Evolutionary conservation across 2,329 filamentous ascomycete species (phyloP), one percentile per base, ranked within the genome.

Genomic region (Phaeomoniella chlamydospora): DNA sequence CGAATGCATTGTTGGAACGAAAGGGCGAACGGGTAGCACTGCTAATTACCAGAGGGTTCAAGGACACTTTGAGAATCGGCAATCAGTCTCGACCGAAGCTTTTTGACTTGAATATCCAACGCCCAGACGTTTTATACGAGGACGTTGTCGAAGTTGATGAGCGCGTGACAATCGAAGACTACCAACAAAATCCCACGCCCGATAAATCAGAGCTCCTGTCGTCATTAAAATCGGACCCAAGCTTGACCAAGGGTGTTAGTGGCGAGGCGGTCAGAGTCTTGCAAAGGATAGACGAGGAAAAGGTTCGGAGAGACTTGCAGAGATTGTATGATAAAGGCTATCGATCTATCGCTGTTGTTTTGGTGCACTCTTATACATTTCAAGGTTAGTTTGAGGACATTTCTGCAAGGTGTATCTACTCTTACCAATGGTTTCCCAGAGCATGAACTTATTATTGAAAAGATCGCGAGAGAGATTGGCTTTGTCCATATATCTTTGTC

Each of bases 311-410:
- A 14, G 72, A 82, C 46, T 58, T 87, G 22, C 65, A 83, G 53
- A 65, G 66, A 26, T 65, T 93, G 3, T 81, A 73, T 42, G 72
- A 80, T 41, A 62, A 67, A 18, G 82, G 82, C 0, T 77, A 90
- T 46, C 70, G 70, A 43, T 92, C 83, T 52, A 78, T 94, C 45
- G 86, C 87, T 3, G 84, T 94, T 2, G 92, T 84, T 47, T 61
- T 94, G 40, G 86, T 94, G 77, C 87, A 94, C 52, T 81, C 80
- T 3, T 94, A 94, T 52, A 93, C 85, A 0, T 94, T 84, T 50
- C 85, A 60, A 94, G 38, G 83, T 93, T 70, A 85, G 94, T 53
- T 83, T 81, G 3, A n/a, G n/a, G n/a, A 9, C 22, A 26, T 26
- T n/a, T 26, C 6, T n/a, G 22, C 22, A n/a, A 6, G 9, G 22